Conservation (phyloP, 225 moss, liverwort and hornwort species). For the Thuidium tamariscinum region DNA sequence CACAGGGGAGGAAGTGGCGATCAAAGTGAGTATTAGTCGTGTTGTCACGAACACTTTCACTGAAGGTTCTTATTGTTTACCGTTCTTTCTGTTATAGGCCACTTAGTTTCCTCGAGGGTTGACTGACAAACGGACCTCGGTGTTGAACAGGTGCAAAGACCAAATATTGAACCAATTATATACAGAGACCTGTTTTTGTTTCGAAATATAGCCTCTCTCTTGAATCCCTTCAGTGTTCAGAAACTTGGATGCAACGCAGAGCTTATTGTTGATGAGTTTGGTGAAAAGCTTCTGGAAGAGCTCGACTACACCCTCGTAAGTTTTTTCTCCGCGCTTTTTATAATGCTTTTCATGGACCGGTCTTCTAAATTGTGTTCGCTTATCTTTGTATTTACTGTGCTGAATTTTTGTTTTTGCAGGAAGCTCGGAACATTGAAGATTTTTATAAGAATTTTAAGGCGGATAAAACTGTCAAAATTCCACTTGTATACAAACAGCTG, state of each 20-base stretch:
- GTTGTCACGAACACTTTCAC: neutral
- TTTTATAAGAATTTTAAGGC: constrained; percentile 73
- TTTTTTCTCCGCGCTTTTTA: neutral
- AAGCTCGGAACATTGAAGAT: constrained; percentile 87
- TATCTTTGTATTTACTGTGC: neutral
- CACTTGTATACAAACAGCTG: constrained; percentile 58
- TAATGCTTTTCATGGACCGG: neutral
- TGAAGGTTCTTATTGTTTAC: neutral
- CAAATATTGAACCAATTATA: constrained; percentile 92
- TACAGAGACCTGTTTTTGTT: constrained; percentile 91
- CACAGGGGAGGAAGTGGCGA: constrained; percentile 86
- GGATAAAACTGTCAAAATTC: constrained; percentile 91
- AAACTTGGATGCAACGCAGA: constrained; percentile 89
- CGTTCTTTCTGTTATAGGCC: neutral
- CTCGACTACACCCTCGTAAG: constrained; percentile 83
- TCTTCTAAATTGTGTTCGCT: neutral
- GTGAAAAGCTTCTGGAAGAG: constrained; percentile 96
- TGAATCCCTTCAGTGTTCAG: constrained; percentile 71
- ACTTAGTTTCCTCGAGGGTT: neutral
- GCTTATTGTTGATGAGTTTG: constrained; percentile 96
- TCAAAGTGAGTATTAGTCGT: constrained; percentile 52
- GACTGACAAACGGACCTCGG: neutral
- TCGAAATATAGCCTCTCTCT: constrained; percentile 65
- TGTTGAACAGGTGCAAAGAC: constrained; percentile 81
- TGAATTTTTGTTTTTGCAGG: constrained; percentile 31